phyloP scores from a whole-genome alignment of 345 rosid species.

The Linum tenue region DNA sequence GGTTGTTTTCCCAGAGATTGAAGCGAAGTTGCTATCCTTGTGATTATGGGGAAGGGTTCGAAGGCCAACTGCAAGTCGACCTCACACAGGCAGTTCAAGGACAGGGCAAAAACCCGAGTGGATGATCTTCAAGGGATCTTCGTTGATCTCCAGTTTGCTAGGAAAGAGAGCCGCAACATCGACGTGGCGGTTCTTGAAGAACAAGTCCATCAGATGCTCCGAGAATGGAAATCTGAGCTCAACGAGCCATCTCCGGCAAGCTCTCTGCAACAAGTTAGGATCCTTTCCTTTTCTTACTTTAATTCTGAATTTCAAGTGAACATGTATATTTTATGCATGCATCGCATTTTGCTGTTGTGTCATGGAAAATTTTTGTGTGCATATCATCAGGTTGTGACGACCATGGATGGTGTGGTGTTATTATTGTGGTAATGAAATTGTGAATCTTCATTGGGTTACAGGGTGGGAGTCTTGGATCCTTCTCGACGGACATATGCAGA shows the following conservation, averaged over 20 bases:
- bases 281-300: conserved; percentile 13
- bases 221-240: conserved; percentile 98
- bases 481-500: conserved; percentile 83
- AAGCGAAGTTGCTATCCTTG: conserved; percentile 7
- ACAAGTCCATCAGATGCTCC: conserved; percentile 99
- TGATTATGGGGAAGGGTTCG: conserved; percentile 68
- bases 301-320: background rate
- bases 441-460: conserved; percentile 16
- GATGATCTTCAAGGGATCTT: conserved; percentile 94
- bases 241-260: conserved; percentile 96
- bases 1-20: conserved; percentile 1
- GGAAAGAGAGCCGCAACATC: conserved; percentile 68
- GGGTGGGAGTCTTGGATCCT: conserved; percentile 81
- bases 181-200: conserved; percentile 84
- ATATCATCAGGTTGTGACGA: conserved; percentile 3
- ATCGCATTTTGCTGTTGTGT: background rate
- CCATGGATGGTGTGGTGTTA: conserved; percentile 8
- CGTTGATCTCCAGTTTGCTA: conserved; percentile 80
- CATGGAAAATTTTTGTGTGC: background rate
- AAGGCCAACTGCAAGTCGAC: conserved; percentile 84
- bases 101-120: conserved; percentile 89
- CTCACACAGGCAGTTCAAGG: conserved; percentile 91
- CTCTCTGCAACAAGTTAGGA: conserved; percentile 87
- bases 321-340: background rate
- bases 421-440: background rate